Conservation (phyloP, 2,329 filamentous ascomycete genomes). For the Gnomoniopsis smithogilvyi region DNA sequence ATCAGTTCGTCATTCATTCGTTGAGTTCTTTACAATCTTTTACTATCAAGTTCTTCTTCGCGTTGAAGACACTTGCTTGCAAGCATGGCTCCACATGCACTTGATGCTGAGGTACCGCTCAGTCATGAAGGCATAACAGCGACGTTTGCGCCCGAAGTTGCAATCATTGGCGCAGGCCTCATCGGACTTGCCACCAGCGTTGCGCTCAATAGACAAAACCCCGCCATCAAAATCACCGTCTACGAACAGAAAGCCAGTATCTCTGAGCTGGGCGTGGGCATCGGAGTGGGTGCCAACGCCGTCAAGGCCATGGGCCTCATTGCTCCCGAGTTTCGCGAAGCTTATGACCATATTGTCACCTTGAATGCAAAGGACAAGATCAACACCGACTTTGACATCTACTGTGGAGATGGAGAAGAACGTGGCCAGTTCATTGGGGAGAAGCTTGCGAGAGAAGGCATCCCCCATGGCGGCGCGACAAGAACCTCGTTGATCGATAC, state of each 20-base stretch:
- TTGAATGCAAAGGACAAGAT: not conserved
- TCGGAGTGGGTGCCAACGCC: not conserved
- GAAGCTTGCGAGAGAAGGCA: not conserved
- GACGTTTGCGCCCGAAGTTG: not conserved
- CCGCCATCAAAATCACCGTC: not conserved
- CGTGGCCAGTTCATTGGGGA: not conserved
- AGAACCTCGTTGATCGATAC: not conserved
- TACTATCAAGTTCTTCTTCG: not conserved
- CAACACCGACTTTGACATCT: not conserved
- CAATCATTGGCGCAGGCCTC: not conserved
- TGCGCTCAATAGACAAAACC: not conserved
- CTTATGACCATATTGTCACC: not conserved
- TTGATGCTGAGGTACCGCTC: not conserved
- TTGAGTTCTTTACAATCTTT: not conserved
- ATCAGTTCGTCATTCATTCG: not conserved
- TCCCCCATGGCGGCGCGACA: not conserved
- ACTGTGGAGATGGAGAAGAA: not conserved
- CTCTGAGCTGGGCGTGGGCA: not conserved
- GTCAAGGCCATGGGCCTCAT: not conserved
- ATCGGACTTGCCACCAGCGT: not conserved
- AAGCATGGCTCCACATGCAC: not conserved
- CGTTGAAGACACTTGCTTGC: not conserved
- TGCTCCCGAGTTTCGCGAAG: not conserved
- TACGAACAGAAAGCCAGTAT: not conserved
- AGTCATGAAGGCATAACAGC: not conserved